phyloP scores from a whole-genome alignment of 331 rosid genomes.

The Prunus yedoensis region DNA sequence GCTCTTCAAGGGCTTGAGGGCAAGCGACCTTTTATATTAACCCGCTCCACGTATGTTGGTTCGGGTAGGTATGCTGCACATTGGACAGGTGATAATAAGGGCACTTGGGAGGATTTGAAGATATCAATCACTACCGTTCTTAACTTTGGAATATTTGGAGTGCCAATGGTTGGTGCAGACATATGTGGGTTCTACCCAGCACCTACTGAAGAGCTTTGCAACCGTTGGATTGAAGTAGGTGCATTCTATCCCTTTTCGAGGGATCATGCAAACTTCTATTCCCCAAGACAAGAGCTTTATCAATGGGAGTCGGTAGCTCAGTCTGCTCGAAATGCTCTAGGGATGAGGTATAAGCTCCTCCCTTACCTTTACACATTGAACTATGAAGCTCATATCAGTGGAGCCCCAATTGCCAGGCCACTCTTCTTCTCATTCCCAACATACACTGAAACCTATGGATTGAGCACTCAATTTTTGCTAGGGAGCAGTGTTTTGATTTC shows the following conservation, averaged over 20 bases:
- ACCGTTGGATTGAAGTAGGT: conserved; percentile 91
- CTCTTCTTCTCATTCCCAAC: conserved; percentile 84
- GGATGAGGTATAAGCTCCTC: conserved; percentile 75
- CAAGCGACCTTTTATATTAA: conserved; percentile 72
- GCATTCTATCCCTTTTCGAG: conserved; percentile 94
- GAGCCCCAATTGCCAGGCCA: conserved; percentile 88
- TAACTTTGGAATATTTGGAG: conserved; percentile 87
- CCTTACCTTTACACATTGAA: conserved; percentile 83
- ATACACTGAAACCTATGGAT: conserved; percentile 52
- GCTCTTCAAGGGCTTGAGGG: conserved; percentile 76
- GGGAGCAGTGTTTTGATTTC: conserved; percentile 83
- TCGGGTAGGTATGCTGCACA: conserved; percentile 85
- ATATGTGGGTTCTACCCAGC: conserved; percentile 87
- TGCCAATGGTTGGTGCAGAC: conserved; percentile 96
- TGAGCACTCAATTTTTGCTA: conserved; percentile 81
- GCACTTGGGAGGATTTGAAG: conserved; percentile 73
- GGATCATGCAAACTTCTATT: conserved; percentile 82
- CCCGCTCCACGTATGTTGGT: conserved; percentile 88
- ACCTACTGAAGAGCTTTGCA: conserved; percentile 92
- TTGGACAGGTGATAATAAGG: conserved; percentile 93
- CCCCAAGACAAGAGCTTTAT: conserved; percentile 94
- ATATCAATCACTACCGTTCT: conserved; percentile 83
- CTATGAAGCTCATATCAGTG: conserved; percentile 77
- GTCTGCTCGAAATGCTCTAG: conserved; percentile 82
- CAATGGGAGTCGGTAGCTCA: conserved; percentile 81